phyloP scores from a whole-genome alignment of 768 basidiomycete genomes.

The Xerocomellus intermedius region DNA sequence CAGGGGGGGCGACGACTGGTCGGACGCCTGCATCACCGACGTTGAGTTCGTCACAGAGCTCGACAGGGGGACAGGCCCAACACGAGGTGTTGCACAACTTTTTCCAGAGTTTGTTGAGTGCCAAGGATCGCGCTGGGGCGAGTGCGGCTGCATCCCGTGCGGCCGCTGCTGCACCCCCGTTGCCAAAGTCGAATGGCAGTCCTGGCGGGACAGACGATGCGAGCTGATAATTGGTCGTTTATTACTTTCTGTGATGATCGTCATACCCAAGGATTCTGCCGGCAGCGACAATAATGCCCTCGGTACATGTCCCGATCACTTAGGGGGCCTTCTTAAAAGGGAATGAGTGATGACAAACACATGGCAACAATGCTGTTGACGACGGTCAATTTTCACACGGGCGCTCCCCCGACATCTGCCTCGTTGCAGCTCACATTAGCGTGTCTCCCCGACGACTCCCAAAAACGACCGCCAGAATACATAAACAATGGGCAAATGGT shows the following conservation, averaged over 20 bases:
- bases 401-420: constrained; percentile 21
- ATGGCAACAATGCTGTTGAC: constrained; percentile 21
- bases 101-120: constrained; percentile 78
- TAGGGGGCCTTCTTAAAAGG: not conserved
- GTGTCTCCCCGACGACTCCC: constrained; percentile 5
- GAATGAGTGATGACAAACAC: constrained; percentile 8
- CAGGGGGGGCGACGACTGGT: constrained; percentile 31
- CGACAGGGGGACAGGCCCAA: constrained; percentile 60
- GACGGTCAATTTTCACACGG: constrained; percentile 21
- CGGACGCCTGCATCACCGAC: constrained; percentile 42
- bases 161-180: constrained; percentile 7
- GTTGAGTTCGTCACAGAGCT: constrained; percentile 38
- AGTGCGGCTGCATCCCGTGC: constrained; percentile 31
- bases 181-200: constrained; percentile 36
- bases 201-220: constrained; percentile 39
- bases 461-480: constrained; percentile 4
- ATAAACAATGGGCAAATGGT: constrained; percentile 72
- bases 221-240: constrained; percentile 20
- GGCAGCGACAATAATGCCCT: not conserved
- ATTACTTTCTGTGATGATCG: not conserved
- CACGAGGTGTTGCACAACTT: constrained; percentile 86
- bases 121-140: constrained; percentile 54
- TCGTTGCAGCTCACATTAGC: constrained; percentile 20
- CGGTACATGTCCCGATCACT: not conserved
- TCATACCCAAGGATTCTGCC: not conserved